Conservation (phyloP, 305 asterid genomes). For the Fraxinus albicans region DNA sequence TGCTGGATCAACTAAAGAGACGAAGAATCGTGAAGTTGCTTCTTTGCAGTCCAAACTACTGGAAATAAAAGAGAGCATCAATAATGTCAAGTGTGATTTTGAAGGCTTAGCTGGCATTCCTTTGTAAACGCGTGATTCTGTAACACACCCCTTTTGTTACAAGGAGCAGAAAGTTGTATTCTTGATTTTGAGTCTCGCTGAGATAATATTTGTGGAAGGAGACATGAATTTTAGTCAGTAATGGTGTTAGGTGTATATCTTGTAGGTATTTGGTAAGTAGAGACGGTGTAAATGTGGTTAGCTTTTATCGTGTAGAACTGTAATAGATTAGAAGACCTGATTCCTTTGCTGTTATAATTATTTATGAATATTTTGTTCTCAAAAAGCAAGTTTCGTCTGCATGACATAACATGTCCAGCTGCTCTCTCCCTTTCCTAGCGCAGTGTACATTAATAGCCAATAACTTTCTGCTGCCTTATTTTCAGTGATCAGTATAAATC, state of each 20-base stretch:
- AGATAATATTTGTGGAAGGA: neutral
- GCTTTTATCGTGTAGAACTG: neutral
- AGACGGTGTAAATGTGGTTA: neutral
- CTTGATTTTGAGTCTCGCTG: neutral
- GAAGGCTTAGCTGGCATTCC: constrained; percentile 20
- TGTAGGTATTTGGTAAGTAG: neutral
- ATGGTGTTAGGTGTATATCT: neutral
- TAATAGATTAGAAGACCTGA: neutral
- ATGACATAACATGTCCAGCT: neutral
- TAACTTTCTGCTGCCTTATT: neutral
- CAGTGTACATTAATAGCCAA: neutral
- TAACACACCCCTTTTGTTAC: neutral
- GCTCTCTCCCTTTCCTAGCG: neutral
- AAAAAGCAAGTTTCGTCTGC: neutral
- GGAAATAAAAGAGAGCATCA: constrained; percentile 31
- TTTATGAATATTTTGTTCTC: neutral
- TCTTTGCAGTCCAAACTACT: constrained; percentile 30
- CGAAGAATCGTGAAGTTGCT: constrained; percentile 36
- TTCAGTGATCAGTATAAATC: neutral
- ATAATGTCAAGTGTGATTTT: constrained; percentile 26
- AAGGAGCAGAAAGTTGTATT: neutral
- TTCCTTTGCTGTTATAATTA: neutral
- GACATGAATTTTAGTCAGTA: neutral
- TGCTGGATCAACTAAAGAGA: constrained; percentile 32
- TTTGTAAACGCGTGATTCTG: neutral